phyloP scores from a whole-genome alignment of 2,329 filamentous ascomycete species.

The Aspergillus glaucus region DNA sequence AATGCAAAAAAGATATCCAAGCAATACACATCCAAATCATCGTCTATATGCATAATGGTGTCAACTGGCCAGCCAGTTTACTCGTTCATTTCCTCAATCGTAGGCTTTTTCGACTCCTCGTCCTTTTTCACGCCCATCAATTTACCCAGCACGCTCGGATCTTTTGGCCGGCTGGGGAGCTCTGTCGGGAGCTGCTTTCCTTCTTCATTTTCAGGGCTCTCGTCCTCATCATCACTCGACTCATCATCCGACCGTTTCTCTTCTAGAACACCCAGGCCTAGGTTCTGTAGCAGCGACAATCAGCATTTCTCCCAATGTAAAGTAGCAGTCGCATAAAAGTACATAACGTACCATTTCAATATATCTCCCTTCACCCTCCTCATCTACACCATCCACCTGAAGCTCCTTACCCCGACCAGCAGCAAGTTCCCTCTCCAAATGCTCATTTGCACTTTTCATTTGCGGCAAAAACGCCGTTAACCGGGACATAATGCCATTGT shows the following conservation, averaged over 20 bases:
- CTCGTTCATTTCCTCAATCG: constrained; percentile 32
- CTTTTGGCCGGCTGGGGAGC: constrained; percentile 6
- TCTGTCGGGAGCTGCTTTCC: constrained; percentile 2
- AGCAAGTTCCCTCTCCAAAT: constrained; percentile 33
- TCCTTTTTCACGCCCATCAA: constrained; percentile 32
- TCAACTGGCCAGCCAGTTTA: constrained; percentile 7
- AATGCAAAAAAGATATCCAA: not conserved
- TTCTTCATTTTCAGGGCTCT: constrained; percentile 7
- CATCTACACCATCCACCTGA: constrained; percentile 29
- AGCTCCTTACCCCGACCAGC: constrained; percentile 26
- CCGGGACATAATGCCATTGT: constrained; percentile 29
- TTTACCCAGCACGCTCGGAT: constrained; percentile 28
- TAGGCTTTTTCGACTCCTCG: constrained; percentile 24
- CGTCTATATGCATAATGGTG: not conserved
- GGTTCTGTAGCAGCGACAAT: constrained; percentile 22
- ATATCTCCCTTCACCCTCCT: constrained; percentile 29
- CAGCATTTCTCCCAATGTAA: not conserved
- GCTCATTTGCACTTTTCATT: constrained; percentile 39
- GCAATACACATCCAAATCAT: not conserved
- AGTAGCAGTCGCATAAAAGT: not conserved
- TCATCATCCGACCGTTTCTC: constrained; percentile 26
- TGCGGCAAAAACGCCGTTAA: constrained; percentile 37
- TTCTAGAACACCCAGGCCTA: constrained; percentile 41
- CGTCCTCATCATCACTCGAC: constrained; percentile 13
- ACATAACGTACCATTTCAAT: constrained; percentile 38